A percentile compares a stretch with the other conserved stretches of the same genome.
phyloP scores from a whole-genome alignment of 2,329 filamentous ascomycete genomes.

The Colletotrichum kahawae region DNA sequence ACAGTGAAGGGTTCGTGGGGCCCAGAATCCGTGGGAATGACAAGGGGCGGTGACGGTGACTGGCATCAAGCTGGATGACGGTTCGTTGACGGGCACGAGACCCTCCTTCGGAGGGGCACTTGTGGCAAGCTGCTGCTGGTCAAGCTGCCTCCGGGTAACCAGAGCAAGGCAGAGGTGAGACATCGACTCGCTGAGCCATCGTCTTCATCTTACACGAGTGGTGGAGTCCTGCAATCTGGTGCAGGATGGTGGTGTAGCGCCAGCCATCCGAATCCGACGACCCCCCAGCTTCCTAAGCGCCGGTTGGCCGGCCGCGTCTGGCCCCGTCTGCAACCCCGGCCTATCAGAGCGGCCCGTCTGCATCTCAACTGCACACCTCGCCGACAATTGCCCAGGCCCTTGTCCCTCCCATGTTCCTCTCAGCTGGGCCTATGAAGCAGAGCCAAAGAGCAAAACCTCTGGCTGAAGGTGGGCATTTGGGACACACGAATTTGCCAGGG shows the following conservation, averaged over 20 bases:
- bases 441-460: neutral
- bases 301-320: constrained; percentile 43
- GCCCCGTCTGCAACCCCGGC: constrained; percentile 36
- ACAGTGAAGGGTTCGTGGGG: constrained; percentile 3
- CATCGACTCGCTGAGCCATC: constrained; percentile 49
- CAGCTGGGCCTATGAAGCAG: constrained; percentile 20
- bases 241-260: constrained; percentile 46
- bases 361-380: constrained; percentile 31
- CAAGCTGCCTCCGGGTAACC: constrained; percentile 25
- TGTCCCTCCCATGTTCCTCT: constrained; percentile 17
- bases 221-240: constrained; percentile 42
- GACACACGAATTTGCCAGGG: neutral
- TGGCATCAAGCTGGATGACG: constrained; percentile 26
- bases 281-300: constrained; percentile 51
- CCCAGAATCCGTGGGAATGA: neutral
- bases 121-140: constrained; percentile 43
- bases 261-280: constrained; percentile 46
- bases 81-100: constrained; percentile 46
- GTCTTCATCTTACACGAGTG: constrained; percentile 46
- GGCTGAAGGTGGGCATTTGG: constrained; percentile 6
- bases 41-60: constrained; percentile 13
- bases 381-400: constrained; percentile 29
- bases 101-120: constrained; percentile 36
- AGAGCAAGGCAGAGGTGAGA: constrained; percentile 50
- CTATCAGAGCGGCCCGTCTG: constrained; percentile 45